Conservation (phyloP, 1,284 basidiomycete genomes). For the Sporisorium iseilematis-ciliati region DNA sequence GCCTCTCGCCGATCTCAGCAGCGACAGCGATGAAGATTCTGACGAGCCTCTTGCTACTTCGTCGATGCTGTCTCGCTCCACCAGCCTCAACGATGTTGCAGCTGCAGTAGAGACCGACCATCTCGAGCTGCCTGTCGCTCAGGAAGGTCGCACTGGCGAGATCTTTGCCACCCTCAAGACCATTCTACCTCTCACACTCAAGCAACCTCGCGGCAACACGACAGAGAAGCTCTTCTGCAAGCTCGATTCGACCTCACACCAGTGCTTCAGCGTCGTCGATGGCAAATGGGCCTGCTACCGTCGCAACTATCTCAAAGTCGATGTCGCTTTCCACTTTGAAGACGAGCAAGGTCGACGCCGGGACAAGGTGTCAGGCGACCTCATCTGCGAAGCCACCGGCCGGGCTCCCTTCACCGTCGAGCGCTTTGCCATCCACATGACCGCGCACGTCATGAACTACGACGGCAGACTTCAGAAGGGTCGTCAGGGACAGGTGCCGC, state of each 20-base stretch:
- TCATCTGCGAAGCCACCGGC: conserved; percentile 8
- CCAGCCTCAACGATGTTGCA: background rate
- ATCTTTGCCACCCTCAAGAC: conserved; percentile 29
- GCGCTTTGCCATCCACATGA: conserved; percentile 36
- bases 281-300: conserved; percentile 56
- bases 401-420: conserved; percentile 7
- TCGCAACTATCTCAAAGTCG: conserved; percentile 51
- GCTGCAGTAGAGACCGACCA: background rate
- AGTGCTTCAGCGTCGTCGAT: conserved; percentile 50
- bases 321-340: conserved; percentile 30
- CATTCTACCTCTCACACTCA: conserved; percentile 16
- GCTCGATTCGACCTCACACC: conserved; percentile 41
- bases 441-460: conserved; percentile 32
- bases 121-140: background rate
- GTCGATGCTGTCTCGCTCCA: background rate
- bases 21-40: conserved; percentile 36
- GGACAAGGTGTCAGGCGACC: conserved; percentile 14
- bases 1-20: conserved; percentile 41
- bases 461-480: conserved; percentile 24
- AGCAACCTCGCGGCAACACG: background rate
- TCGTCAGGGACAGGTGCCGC: conserved; percentile 31
- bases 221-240: conserved; percentile 29
- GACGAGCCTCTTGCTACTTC: conserved; percentile 5
- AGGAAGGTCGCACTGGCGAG: conserved; percentile 44
- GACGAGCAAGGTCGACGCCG: conserved; percentile 20